Evolutionary conservation across 2,329 filamentous ascomycete species (phyloP).

Genomic region (Meredithiella fracta): DNA sequence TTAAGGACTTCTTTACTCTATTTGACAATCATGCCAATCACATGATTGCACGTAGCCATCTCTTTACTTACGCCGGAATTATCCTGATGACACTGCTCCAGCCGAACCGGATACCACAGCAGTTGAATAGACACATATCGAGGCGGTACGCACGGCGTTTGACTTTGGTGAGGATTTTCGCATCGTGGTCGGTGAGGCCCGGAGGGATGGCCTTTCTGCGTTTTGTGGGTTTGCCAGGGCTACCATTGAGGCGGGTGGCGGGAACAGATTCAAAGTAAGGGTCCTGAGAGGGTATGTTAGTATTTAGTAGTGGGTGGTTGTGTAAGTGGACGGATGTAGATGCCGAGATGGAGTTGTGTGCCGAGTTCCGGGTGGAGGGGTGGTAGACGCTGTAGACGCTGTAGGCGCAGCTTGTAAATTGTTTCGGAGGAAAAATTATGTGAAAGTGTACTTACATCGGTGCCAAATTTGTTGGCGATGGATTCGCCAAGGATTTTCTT

Average conservation of each 20-base stretch:
- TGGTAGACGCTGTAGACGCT: too few relatives aligned
- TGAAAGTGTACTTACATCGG: slow-evolving; percentile 27
- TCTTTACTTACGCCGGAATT: slow-evolving; percentile 52
- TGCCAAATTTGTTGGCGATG: slow-evolving; percentile 40
- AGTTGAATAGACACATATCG: slow-evolving; percentile 69
- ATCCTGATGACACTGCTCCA: slow-evolving; percentile 79
- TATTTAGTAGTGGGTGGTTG: not conserved
- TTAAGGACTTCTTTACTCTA: too few relatives aligned
- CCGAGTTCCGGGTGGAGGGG: not conserved
- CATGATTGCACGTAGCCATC: not conserved
- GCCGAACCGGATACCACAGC: slow-evolving; percentile 69
- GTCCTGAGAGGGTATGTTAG: slow-evolving; percentile 44
- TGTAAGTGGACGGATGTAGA: not conserved
- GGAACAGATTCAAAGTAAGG: slow-evolving; percentile 76
- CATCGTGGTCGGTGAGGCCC: slow-evolving; percentile 71
- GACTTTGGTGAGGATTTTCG: slow-evolving; percentile 65
- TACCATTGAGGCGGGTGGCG: slow-evolving; percentile 51
- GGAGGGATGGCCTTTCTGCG: slow-evolving; percentile 69
- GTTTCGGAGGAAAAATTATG: not conserved
- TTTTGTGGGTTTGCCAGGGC: slow-evolving; percentile 61
- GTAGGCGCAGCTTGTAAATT: too few relatives aligned
- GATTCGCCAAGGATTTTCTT: slow-evolving; percentile 42
- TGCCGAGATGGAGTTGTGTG: not conserved
- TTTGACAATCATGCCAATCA: too few relatives aligned
- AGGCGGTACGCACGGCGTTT: slow-evolving; percentile 73